phyloP scores from a whole-genome alignment of 2,329 filamentous ascomycete species.

The Dactylellina drechsleri region DNA sequence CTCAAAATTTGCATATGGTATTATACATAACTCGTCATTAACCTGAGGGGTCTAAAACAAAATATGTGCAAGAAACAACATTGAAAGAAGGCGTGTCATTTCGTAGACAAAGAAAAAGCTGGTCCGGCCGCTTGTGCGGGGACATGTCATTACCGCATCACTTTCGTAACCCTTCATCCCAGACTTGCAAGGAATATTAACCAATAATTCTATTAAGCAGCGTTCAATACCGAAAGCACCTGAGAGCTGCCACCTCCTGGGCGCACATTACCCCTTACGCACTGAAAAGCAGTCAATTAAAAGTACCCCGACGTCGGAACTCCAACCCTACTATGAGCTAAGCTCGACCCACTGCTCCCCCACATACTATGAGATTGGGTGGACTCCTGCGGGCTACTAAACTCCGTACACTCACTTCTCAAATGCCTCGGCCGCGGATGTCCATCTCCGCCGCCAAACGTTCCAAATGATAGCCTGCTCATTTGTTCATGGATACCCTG shows the following conservation, averaged over 20 bases:
- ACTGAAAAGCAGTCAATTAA: neutral
- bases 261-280: neutral
- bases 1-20: no score
- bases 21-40: no score
- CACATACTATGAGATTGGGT: conserved; percentile 16
- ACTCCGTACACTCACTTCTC: conserved; percentile 25
- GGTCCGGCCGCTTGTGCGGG: no score
- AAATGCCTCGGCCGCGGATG: conserved; percentile 18
- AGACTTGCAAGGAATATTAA: no score
- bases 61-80: no score
- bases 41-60: no score
- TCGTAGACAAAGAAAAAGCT: no score
- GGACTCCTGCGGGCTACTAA: conserved; percentile 8
- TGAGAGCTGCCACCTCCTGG: neutral
- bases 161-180: no score
- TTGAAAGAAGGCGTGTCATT: no score
- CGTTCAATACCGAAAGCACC: no score
- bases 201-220: no score
- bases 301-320: conserved; percentile 28
- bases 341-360: conserved; percentile 18
- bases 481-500: conserved; percentile 44
- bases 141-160: no score
- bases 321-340: conserved; percentile 5
- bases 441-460: conserved; percentile 23
- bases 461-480: conserved; percentile 43